phyloP scores from a whole-genome alignment of 495 filamentous ascomycete species.

The Jackrogersella multiformis region DNA sequence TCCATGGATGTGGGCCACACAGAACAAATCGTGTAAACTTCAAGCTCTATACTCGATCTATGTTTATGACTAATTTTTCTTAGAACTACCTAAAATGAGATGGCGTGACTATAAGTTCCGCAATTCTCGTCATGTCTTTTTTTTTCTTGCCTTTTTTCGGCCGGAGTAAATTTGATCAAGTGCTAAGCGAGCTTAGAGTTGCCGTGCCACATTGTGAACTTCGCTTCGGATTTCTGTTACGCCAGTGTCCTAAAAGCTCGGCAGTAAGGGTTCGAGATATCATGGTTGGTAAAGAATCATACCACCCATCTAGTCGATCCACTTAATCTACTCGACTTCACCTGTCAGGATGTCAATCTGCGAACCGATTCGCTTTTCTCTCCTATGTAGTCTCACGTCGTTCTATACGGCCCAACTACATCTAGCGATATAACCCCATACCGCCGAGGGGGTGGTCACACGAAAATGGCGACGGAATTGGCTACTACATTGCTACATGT shows the following conservation, averaged over 20 bases:
- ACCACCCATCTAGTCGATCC: constrained; percentile 24
- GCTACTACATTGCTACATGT: constrained; percentile 31
- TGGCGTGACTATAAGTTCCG: neutral
- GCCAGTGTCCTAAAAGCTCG: constrained; percentile 16
- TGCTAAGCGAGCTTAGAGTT: neutral
- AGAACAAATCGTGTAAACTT: neutral
- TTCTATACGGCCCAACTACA: constrained; percentile 5
- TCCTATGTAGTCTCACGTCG: constrained; percentile 11
- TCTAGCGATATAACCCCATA: constrained; percentile 21
- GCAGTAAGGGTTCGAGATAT: constrained; percentile 19
- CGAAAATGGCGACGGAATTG: constrained; percentile 4
- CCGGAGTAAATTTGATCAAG: neutral
- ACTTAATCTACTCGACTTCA: constrained; percentile 17
- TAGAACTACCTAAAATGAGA: too few relatives aligned
- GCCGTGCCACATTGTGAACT: neutral
- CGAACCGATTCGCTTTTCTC: constrained; percentile 29
- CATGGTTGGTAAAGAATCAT: constrained; percentile 27
- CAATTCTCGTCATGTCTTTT: too few relatives aligned
- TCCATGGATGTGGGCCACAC: neutral
- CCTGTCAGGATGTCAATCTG: constrained; percentile 21
- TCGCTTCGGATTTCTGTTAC: constrained; percentile 3
- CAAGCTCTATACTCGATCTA: neutral
- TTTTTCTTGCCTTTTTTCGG: neutral
- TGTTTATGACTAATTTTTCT: too few relatives aligned
- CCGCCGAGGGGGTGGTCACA: neutral